Base-by-base conservation (phyloP, 2,329 filamentous ascomycete species). In the Fusarium tupiense region DNA sequence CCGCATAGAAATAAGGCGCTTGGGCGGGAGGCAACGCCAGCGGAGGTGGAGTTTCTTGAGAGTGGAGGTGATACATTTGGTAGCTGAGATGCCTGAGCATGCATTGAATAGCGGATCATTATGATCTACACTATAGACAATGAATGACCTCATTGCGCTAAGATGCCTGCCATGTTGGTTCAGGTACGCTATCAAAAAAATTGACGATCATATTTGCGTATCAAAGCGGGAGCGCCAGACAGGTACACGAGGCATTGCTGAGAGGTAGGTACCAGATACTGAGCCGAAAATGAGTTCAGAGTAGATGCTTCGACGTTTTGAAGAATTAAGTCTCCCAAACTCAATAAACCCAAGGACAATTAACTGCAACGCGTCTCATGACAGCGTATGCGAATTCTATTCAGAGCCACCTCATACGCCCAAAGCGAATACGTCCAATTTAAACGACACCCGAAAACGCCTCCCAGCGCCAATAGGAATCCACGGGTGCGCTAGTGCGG, bases 1-100 rank as follows among this genome's bases (percentile, higher is more conserved):
- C 89, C 90, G 14, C 87, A 91, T 79, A 82, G 90, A 11, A 91
- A 91, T 74, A 77, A 80, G 62, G 82, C 82, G 2, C 60, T 91
- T 58, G 88, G 86, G 0, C 80, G 90, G 70, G 79, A 84, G 68
- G 82, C 79, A 50, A 90, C 87, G 11, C 71, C 72, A 3, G 88
- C 88, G 69, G 89, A 91, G 80, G 77, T 67, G 59, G 81, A 82
- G 71, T 91, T 86, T 80, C 73, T 91, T 47, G 82, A 84, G 56
- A 83, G 82, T 13, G 84, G 84, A 0, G 85, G 85, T 11, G 81
- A 84, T 60, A 84, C 82, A 4, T 86, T 86, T 78, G 71, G 59
- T 11, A 40, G 60, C 16, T 74, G 40, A 67, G 43, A 40, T 17
- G 10, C 29, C 33, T 24, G 50, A 24, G 24, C 29, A 19, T 31